Base-by-base conservation (phyloP, 306 rosid genomes). In the Fagus sylvatica region DNA sequence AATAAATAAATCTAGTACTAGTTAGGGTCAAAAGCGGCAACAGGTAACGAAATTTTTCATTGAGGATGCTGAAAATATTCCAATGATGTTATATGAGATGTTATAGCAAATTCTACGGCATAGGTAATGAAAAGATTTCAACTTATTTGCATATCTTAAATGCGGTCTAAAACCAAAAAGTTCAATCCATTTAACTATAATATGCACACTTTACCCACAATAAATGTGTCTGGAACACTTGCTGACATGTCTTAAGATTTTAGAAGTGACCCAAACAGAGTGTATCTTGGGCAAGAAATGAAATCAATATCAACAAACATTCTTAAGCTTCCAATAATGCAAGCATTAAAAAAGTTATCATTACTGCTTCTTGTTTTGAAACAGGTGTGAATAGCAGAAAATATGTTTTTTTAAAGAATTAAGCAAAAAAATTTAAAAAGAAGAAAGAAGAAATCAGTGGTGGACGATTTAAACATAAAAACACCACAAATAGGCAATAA, bases 1-100 rank as follows among this genome's bases (percentile, higher is more conserved):
- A 74, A 80, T 79, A 70, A 46, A 69, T 49, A 36, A 55, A 30
- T 28, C 37, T 17, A 32, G 66, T 13, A 22, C 28, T 22, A 65
- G 56, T 42, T 16, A 43, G 67, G 33, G 49, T 39, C 12, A 17
- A n/a, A 65, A 3, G 40, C 2, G n/a, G 3, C n/a, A 60, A 13
- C 39, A 60, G 10, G 67, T 60, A 60, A 32, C 0, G 34, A 61
- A 61, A 34, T 32, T 12, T 61, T 61, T 33, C 16, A 12, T 61
- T 28, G 22, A 65, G 49, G 69, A 64, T 16, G 41, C 71, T 37
- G 15, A 39, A 15, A 65, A 65, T 40, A 65, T n/a, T 16, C 71
- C 33, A 39, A 65, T 65, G 30, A 65, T 65, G 46, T 37, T 4
- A 65, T 39, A 17, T 39, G 6, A 17, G 15, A 11, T 39, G 17